A percentile compares a stretch with the other conserved stretches of the same genome.
These are phyloP conservation scores for Monosporascus sp. DNA, from an alignment of 2,329 filamentous ascomycete genomes.

Conservation along the genomic window DNA sequence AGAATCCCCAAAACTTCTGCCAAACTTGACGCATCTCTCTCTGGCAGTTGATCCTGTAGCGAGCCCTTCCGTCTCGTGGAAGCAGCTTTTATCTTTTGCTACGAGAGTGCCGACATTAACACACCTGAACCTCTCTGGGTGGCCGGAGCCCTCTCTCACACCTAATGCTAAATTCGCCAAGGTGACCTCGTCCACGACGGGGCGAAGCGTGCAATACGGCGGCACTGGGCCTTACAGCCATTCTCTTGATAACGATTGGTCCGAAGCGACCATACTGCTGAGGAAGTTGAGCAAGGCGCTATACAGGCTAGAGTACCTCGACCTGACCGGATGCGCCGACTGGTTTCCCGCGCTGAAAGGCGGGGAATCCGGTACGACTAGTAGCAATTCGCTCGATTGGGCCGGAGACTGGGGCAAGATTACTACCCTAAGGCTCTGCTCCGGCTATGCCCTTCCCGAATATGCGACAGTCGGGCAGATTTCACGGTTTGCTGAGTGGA, in stretches of 20 bases:
- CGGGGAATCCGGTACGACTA: slow-evolving; percentile 34
- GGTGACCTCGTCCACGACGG: slow-evolving; percentile 37
- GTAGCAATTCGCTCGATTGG: slow-evolving; percentile 44
- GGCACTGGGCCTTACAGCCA: slow-evolving; percentile 55
- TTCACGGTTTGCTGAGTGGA: slow-evolving; percentile 28
- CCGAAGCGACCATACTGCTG: slow-evolving; percentile 51
- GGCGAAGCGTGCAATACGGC: slow-evolving; percentile 42
- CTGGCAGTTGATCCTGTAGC: slow-evolving; percentile 42
- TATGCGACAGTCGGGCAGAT: slow-evolving; percentile 28
- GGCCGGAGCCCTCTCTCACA: slow-evolving; percentile 56
- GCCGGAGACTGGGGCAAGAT: slow-evolving; percentile 48
- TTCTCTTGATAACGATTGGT: slow-evolving; percentile 52
- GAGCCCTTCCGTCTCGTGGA: slow-evolving; percentile 44
- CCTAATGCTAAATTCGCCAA: slow-evolving; percentile 46
- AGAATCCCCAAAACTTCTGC: slow-evolving; percentile 35
- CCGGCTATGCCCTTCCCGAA: slow-evolving; percentile 35
- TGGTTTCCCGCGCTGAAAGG: slow-evolving; percentile 48
- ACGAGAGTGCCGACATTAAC: slow-evolving; percentile 49
- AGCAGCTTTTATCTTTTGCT: slow-evolving; percentile 50
- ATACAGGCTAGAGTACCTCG: slow-evolving; percentile 55
- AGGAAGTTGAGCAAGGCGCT: slow-evolving; percentile 47
- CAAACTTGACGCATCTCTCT: slow-evolving; percentile 56
- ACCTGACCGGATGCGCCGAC: slow-evolving; percentile 52
- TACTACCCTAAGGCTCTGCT: slow-evolving; percentile 36
- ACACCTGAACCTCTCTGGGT: slow-evolving; percentile 56